Evolutionary conservation across 2,329 filamentous ascomycete genomes (phyloP), one percentile per base, ranked within the genome.

Genomic region (Ophidiomyces ophidiicola): DNA sequence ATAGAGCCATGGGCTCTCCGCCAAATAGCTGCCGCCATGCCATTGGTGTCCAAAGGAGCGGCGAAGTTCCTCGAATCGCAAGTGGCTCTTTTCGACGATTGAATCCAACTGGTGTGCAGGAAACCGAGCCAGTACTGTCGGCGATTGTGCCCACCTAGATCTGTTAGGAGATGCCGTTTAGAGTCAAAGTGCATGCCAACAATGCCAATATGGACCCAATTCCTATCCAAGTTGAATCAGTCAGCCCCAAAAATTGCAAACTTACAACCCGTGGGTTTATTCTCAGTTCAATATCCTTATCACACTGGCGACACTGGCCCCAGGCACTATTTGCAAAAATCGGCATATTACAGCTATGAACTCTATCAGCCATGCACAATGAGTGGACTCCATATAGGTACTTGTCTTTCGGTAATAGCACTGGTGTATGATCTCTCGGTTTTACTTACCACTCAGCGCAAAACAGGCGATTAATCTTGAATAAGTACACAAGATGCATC

Each of bases 1-100:
- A 6, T 18, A 70, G 46, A 36, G 66, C 60, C 15, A 54, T 53
- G 0, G 60, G 48, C 1, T 56, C 53, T 12, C 62, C 53, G 2
- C 67, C 68, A 1, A 71, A 55, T 4, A 71, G 52, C 32, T 69
- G 58, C 29, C 44, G 46, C 67, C 67, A 70, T 1, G 68, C 67
- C 1, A 50, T 32, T 12, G 60, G 53, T 1, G 60, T 63, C 40
- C 70, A 55, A 15, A 70, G 49, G 15, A 69, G 49, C 46, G 67
- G 68, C 2, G 66, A 65, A 3, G 53, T 46, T 3, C 49, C 49
- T 62, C 64, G 6, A 53, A 45, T 5, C 18, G 36, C 26, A 14
- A 38, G 24, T 7, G 17, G 18, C 1, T 12, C 12, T 10, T 21
- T 32, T 2, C 11, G 6, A 3, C 7, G n/a, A 46, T 47, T 7